Base-by-base conservation (phyloP, 768 basidiomycete genomes). In the Neoboletus subvelutipes region DNA sequence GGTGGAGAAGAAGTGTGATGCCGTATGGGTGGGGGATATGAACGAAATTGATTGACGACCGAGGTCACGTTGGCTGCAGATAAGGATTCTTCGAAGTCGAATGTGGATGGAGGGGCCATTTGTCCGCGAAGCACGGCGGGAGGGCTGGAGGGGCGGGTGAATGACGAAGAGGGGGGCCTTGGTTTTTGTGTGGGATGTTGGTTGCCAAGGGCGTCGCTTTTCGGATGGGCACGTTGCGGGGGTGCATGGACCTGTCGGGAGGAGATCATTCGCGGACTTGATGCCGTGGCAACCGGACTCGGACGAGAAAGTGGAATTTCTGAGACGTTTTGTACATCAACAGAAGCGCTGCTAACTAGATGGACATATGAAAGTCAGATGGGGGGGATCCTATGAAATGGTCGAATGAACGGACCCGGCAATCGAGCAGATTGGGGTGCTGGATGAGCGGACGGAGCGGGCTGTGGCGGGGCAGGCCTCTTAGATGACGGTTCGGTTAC, bases 1-100 rank as follows among this genome's bases (percentile, higher is more conserved):
- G 45, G 43, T 26, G 60, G 57, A 59, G 66, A 64, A 57, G 65
- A 59, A 64, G 60, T 33, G 39, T 40, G 48, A 62, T 57, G 66
- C 55, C 59, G 66, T 58, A 59, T 48, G 54, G 63, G 61, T 58
- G 65, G 63, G 52, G 62, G 60, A 65, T 56, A 67, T 66, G 69
- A 71, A 61, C 64, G 69, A 68, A 48, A 52, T 47, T 70, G 69
- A 70, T 72, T 72, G 60, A 68, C 69, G 55, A 65, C 65, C 36
- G 70, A 70, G 60, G 65, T 55, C 57, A 68, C 60, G 50, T 65
- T 67, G 55, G 68, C 68, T 22, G 67, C 67, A 43, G 64, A 69
- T 45, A 70, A 50, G 60, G 60, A 65, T 61, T 67, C 67, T 51
- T 70, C 61, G 57, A 68, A 68, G 66, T 68, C 68, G 57, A 68